Evolutionary conservation across 2,329 filamentous ascomycete genomes (phyloP).

Genomic region (Microcyclosporella mali): DNA sequence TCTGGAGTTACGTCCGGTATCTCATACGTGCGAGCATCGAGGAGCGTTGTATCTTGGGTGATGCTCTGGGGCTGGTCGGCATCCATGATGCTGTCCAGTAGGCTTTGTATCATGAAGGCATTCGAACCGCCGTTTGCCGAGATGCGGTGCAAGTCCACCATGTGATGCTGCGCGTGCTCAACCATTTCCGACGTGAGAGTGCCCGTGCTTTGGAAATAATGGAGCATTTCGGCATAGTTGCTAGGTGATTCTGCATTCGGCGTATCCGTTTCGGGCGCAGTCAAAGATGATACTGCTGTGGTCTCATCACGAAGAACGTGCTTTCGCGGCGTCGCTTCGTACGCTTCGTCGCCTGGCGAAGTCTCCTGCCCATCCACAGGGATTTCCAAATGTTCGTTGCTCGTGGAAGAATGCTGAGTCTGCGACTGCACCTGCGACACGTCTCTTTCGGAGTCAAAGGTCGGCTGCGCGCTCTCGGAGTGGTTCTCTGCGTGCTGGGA

Average conservation of each 20-base stretch:
- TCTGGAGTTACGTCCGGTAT: conserved; percentile 29
- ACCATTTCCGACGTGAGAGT: conserved; percentile 29
- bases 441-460: conserved; percentile 9
- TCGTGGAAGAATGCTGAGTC: conserved; percentile 18
- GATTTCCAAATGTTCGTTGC: conserved; percentile 22
- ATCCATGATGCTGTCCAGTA: conserved; percentile 29
- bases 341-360: conserved; percentile 15
- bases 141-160: conserved; percentile 27
- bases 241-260: background rate
- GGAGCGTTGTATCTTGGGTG: conserved; percentile 8
- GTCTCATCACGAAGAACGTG: conserved; percentile 19
- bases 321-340: conserved; percentile 25
- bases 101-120: conserved; percentile 30
- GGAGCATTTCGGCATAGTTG: conserved; percentile 21
- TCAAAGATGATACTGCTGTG: conserved; percentile 14
- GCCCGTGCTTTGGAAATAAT: conserved; percentile 29
- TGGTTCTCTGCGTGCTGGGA: conserved; percentile 15
- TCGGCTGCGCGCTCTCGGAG: conserved; percentile 11
- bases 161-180: conserved; percentile 28
- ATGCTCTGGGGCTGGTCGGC: conserved; percentile 9
- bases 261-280: conserved; percentile 6
- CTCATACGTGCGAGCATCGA: conserved; percentile 22
- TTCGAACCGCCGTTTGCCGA: conserved; percentile 32
- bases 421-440: conserved; percentile 15
- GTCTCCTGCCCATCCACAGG: conserved; percentile 14